Base-by-base conservation (phyloP, 1,284 basidiomycete species). In the Trichosporon sp. region DNA sequence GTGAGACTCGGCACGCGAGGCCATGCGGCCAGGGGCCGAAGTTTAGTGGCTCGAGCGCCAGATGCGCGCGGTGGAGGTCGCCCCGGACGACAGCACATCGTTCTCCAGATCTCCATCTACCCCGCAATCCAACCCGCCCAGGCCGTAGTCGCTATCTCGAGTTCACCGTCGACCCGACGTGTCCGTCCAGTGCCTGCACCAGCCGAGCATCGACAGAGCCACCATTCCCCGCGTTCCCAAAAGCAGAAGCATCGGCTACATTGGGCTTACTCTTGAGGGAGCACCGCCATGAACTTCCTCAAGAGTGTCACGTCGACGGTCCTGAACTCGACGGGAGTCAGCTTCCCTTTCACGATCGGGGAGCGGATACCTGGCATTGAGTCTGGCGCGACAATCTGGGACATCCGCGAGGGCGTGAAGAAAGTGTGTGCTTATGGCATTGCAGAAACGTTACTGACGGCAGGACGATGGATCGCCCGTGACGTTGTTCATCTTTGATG, bases 401-500 rank as follows among this genome's bases (percentile, higher is more conserved):
- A 87, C 31, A 85, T 98, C 8, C 91, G 95, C 75, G 92, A 95
- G 73, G 96, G 89, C 27, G 91, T 89, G 34, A 97, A 94, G 84
- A 87, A 91, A 84, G 94, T 95, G 77, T 74, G 87, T 79, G 21
- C 69, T 56, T 12, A 23, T 21, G 0, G 7, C 18, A 12, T 12
- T 4, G 29, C 47, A 12, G 25, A 29, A 8, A 15, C 56, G 2
- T 31, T 66, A 60, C 70, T 72, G 42, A 65, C 56, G 42, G 42
- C 78, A 97, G 94, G 96, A 99, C 77, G 96, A 99, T 80, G 88
- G 89, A 15, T 88, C 87, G 25, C 86, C 84, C 5, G 89, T 96
- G 4, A 96, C 95, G 0, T 86, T 98, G 38, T 98, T 98, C 81
- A 90, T 93, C 78, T 98, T 93, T 75, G 91, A 95, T 77, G 87